These are phyloP conservation scores for Themeda triandra DNA, from an alignment of 176 grass and related monocot genomes.

Conservation along the genomic window DNA sequence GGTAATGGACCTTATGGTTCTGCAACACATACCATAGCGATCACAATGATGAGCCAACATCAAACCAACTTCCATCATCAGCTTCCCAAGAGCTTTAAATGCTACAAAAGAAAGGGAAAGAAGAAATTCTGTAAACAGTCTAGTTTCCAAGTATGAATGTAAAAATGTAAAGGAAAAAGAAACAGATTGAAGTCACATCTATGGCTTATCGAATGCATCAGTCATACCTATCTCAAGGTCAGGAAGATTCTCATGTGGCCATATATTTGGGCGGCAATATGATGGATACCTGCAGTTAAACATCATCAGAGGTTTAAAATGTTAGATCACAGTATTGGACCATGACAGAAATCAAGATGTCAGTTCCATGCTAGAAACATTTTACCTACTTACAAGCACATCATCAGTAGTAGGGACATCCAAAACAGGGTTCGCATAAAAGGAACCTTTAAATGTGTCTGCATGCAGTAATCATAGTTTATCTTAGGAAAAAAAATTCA, in stretches of 20 bases:
- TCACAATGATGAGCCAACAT: conserved; percentile 93
- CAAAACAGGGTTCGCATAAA: conserved; percentile 85
- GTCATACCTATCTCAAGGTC: conserved; percentile 72
- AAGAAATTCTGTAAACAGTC: background rate
- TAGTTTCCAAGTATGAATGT: background rate
- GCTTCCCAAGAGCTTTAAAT: conserved; percentile 84
- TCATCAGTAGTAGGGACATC: conserved; percentile 69
- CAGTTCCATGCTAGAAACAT: background rate
- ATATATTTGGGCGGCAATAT: conserved; percentile 86
- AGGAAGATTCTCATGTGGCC: conserved; percentile 59
- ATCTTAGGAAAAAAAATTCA: background rate
- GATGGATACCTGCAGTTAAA: conserved; percentile 77
- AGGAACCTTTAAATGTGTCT: conserved; percentile 93
- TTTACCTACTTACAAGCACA: conserved; percentile 54
- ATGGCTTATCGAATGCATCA: background rate
- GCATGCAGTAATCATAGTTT: conserved; percentile 24
- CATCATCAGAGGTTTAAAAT: background rate
- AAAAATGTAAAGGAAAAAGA: background rate
- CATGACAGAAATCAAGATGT: background rate
- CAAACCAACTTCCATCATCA: conserved; percentile 84
- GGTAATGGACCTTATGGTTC: background rate
- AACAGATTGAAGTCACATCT: background rate
- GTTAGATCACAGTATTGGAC: background rate
- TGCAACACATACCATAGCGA: conserved; percentile 58
- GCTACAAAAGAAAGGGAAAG: conserved; percentile 40